A percentile compares a stretch with the other conserved stretches of the same genome.
phyloP scores from a whole-genome alignment of 345 rosid species.

The Kandelia obovata region DNA sequence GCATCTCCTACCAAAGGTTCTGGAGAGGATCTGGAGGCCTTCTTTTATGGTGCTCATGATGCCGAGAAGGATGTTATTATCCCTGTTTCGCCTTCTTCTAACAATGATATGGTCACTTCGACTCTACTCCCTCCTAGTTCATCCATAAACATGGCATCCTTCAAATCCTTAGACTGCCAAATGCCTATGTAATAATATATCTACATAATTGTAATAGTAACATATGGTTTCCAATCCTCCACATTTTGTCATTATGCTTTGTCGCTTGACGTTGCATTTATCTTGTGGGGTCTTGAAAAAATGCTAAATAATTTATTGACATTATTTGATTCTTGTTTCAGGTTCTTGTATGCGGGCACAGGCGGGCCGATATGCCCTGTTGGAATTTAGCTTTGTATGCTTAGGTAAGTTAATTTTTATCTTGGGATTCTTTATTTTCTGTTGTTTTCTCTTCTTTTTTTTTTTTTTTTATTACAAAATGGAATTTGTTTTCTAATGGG shows the following conservation, averaged over 20 bases:
- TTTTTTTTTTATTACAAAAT: neutral
- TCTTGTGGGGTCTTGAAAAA: no score
- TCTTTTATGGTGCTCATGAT: slow-evolving; percentile 21
- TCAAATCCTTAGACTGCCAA: slow-evolving; percentile 72
- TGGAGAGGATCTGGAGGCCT: slow-evolving; percentile 33
- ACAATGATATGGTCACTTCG: slow-evolving; percentile 36
- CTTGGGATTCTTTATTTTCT: slow-evolving; percentile 20
- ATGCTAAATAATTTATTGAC: neutral
- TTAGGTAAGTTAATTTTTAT: slow-evolving; percentile 23
- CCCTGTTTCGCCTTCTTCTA: slow-evolving; percentile 30
- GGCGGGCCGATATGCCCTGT: slow-evolving; percentile 83
- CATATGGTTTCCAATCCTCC: neutral
- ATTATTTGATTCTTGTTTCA: slow-evolving; percentile 11
- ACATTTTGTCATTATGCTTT: neutral
- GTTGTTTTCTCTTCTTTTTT: neutral
- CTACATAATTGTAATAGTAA: neutral
- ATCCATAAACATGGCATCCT: slow-evolving; percentile 51
- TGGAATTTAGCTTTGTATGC: slow-evolving; percentile 53
- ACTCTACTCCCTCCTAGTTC: slow-evolving; percentile 34
- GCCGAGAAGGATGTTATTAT: slow-evolving; percentile 36
- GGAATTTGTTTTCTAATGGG: neutral
- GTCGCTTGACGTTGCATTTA: no score
- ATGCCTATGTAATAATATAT: slow-evolving; percentile 49
- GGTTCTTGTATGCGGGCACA: slow-evolving; percentile 68
- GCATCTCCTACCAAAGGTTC: slow-evolving; percentile 48